Evolutionary conservation across 2,329 filamentous ascomycete species (phyloP).

Genomic region (Ceratocystis cacaofunesta): DNA sequence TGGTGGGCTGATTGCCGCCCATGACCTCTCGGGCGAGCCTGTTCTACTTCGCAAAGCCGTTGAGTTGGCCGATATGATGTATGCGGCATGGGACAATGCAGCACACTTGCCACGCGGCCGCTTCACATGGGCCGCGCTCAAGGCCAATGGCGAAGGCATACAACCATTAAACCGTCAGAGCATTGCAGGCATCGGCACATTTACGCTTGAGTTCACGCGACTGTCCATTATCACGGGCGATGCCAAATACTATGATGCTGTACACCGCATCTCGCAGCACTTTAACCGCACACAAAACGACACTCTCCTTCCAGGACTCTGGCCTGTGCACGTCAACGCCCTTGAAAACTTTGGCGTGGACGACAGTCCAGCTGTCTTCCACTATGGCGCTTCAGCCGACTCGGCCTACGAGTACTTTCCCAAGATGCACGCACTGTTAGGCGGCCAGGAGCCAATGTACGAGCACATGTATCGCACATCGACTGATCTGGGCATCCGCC

Average conservation of each 20-base stretch:
- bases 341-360: conserved; percentile 33
- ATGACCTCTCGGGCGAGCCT: conserved; percentile 46
- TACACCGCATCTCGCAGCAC: conserved; percentile 40
- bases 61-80: conserved; percentile 49
- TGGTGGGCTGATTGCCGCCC: conserved; percentile 53
- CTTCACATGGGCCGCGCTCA: conserved; percentile 30
- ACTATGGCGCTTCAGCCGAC: conserved; percentile 41
- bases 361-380: conserved; percentile 34
- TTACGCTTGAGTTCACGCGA: conserved; percentile 48
- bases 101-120: conserved; percentile 47
- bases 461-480: conserved; percentile 30
- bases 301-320: conserved; percentile 46
- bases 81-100: conserved; percentile 52
- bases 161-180: conserved; percentile 24
- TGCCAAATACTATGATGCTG: conserved; percentile 45
- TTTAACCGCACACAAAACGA: conserved; percentile 38
- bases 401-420: conserved; percentile 52
- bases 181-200: conserved; percentile 35
- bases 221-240: conserved; percentile 49
- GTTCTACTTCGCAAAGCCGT: conserved; percentile 45
- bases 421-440: conserved; percentile 50
- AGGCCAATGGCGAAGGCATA: conserved; percentile 23
- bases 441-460: conserved; percentile 34
- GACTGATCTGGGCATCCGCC: conserved; percentile 41
- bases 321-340: conserved; percentile 42